A percentile compares a stretch with the other conserved stretches of the same genome.
Evolutionary conservation across 179 eudicot species (phyloP).

Genomic region (Vitellaria paradoxa): DNA sequence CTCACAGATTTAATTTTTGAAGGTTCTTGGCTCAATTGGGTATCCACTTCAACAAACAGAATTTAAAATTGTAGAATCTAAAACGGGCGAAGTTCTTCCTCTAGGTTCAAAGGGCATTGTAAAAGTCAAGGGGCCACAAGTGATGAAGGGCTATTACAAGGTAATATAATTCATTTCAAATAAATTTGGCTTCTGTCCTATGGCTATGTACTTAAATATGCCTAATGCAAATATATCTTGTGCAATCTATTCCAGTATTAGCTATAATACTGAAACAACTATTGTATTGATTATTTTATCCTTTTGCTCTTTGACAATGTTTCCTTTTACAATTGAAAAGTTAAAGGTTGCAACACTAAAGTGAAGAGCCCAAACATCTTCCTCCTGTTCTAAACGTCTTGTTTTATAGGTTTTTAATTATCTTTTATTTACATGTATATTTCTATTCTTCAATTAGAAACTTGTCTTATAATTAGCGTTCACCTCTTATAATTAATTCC

Average conservation of each 20-base stretch:
- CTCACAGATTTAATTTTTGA: slow-evolving; percentile 29
- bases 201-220: not conserved
- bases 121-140: slow-evolving; percentile 84
- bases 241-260: not conserved
- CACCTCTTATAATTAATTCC: no score
- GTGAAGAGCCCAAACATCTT: not conserved
- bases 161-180: slow-evolving; percentile 26
- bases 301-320: not conserved
- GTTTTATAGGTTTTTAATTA: no score
- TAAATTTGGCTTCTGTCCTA: not conserved
- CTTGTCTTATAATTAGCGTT: no score
- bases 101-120: slow-evolving; percentile 81
- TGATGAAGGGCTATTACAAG: slow-evolving; percentile 96
- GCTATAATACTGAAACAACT: not conserved
- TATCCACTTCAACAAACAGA: slow-evolving; percentile 72
- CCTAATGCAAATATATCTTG: not conserved
- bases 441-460: no score
- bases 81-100: slow-evolving; percentile 60
- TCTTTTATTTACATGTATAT: no score
- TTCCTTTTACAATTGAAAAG: not conserved
- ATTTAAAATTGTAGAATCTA: slow-evolving; percentile 68
- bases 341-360: not conserved
- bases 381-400: not conserved
- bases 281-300: not conserved
- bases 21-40: slow-evolving; percentile 93